These are phyloP conservation scores for Diaporthe velutina DNA, from an alignment of 2,329 filamentous ascomycete genomes.

Conservation along the genomic window DNA sequence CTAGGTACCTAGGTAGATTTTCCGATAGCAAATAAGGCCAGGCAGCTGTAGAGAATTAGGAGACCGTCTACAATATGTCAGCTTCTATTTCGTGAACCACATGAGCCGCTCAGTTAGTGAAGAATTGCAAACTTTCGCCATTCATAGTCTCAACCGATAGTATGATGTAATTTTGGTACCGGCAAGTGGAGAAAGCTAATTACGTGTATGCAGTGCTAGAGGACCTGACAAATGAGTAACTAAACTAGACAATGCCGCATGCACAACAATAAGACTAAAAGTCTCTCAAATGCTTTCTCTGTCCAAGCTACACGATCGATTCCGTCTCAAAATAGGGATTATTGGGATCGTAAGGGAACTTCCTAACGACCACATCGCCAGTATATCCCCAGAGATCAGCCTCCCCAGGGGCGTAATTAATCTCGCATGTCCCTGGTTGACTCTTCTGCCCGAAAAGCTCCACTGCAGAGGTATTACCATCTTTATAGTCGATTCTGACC, in stretches of 20 bases:
- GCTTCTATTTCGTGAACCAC: no score
- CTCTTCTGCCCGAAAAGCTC: constrained; percentile 50
- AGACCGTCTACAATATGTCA: no score
- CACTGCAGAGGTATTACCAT: constrained; percentile 46
- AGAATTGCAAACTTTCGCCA: no score
- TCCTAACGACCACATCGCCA: constrained; percentile 52
- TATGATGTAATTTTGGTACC: no score
- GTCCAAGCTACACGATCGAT: constrained; percentile 43
- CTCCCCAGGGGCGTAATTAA: constrained; percentile 45
- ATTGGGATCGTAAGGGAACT: constrained; percentile 54
- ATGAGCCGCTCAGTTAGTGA: no score
- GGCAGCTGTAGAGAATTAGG: no score
- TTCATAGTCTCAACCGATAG: no score
- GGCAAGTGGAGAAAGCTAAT: no score
- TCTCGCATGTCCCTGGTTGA: constrained; percentile 43
- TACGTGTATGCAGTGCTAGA: no score
- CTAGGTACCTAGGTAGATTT: no score
- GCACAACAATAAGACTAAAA: background rate
- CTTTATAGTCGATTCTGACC: constrained; percentile 54
- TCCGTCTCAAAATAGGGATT: constrained; percentile 51
- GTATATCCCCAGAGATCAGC: constrained; percentile 47
- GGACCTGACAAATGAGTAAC: background rate
- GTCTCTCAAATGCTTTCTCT: background rate
- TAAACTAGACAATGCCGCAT: background rate
- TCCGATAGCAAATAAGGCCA: no score